Conservation (phyloP, 805 yeast genomes). For the Candida vaughaniae region DNA sequence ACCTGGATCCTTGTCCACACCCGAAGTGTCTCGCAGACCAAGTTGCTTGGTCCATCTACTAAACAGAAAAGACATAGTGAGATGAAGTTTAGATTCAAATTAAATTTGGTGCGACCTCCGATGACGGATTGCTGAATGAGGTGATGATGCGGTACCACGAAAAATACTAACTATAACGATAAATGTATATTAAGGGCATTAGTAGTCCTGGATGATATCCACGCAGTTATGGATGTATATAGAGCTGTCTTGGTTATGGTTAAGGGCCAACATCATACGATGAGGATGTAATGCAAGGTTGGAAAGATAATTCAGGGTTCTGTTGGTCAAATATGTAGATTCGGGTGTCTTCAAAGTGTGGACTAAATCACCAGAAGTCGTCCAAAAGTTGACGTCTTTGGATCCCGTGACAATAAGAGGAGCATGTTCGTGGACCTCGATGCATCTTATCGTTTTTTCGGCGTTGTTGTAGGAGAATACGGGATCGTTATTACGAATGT, state of each 20-base stretch:
- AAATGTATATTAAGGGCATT: constrained; percentile 3
- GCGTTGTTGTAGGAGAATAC: constrained; percentile 63
- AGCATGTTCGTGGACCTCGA: constrained; percentile 93
- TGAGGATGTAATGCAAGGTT: constrained; percentile 86
- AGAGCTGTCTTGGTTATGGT: constrained; percentile 73
- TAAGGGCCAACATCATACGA: constrained; percentile 87
- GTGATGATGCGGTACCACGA: too few species aligned
- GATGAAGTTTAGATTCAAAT: too few species aligned
- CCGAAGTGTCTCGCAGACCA: too few species aligned
- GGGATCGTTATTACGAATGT: constrained; percentile 72
- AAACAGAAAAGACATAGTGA: too few species aligned
- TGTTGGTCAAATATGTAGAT: constrained; percentile 37
- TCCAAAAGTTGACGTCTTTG: constrained; percentile 74
- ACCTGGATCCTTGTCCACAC: too few species aligned
- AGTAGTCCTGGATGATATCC: constrained; percentile 38
- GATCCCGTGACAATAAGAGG: constrained; percentile 91
- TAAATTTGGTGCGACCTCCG: too few species aligned
- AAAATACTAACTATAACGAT: too few species aligned
- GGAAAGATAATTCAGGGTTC: constrained; percentile 57
- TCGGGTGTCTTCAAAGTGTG: constrained; percentile 56
- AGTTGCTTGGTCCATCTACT: too few species aligned
- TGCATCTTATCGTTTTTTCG: constrained; percentile 55
- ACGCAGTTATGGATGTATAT: constrained; percentile 56
- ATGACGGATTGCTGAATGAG: too few species aligned
- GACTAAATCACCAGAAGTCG: constrained; percentile 77